phyloP scores from a whole-genome alignment of 2,329 filamentous ascomycete genomes.

The Thielaviopsis cerberus region DNA sequence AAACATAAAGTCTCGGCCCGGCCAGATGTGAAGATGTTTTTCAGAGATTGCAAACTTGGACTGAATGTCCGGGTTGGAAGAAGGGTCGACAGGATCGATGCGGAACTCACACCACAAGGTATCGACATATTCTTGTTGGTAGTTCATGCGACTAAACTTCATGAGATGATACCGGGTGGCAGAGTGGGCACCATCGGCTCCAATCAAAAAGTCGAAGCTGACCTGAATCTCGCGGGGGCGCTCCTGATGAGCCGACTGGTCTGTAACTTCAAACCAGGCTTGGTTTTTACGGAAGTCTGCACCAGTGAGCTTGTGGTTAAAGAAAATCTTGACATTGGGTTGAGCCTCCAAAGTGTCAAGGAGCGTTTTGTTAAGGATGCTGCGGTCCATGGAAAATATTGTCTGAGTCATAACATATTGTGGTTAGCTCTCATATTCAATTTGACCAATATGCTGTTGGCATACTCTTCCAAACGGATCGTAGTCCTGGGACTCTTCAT shows the following conservation, averaged over 20 bases:
- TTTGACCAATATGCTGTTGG: too few species aligned
- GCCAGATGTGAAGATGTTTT: slow-evolving; percentile 95
- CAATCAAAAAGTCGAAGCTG: slow-evolving; percentile 80
- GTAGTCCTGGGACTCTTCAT: slow-evolving; percentile 69
- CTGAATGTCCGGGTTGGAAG: slow-evolving; percentile 21
- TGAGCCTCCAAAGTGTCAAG: slow-evolving; percentile 67
- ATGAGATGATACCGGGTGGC: slow-evolving; percentile 82
- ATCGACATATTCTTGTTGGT: slow-evolving; percentile 87
- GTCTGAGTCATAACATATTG: slow-evolving; percentile 41
- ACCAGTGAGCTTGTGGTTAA: slow-evolving; percentile 82
- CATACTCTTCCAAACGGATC: slow-evolving; percentile 68
- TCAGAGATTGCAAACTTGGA: slow-evolving; percentile 61
- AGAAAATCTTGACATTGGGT: slow-evolving; percentile 80
- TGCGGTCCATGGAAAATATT: slow-evolving; percentile 73
- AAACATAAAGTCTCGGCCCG: slow-evolving; percentile 87
- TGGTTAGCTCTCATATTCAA: neutral
- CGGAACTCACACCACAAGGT: slow-evolving; percentile 94
- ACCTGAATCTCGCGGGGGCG: slow-evolving; percentile 60
- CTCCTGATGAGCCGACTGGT: neutral
- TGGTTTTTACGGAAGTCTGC: slow-evolving; percentile 63
- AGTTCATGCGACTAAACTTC: slow-evolving; percentile 84
- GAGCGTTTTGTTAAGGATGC: slow-evolving; percentile 61
- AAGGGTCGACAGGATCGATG: slow-evolving; percentile 37
- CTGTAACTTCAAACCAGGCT: slow-evolving; percentile 64
- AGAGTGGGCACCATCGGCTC: slow-evolving; percentile 88